A percentile compares a stretch with the other conserved stretches of the same genome.
Evolutionary conservation across 2,329 filamentous ascomycete species (phyloP).

Genomic region (Ophiocordyceps polyrhachis-furcata): DNA sequence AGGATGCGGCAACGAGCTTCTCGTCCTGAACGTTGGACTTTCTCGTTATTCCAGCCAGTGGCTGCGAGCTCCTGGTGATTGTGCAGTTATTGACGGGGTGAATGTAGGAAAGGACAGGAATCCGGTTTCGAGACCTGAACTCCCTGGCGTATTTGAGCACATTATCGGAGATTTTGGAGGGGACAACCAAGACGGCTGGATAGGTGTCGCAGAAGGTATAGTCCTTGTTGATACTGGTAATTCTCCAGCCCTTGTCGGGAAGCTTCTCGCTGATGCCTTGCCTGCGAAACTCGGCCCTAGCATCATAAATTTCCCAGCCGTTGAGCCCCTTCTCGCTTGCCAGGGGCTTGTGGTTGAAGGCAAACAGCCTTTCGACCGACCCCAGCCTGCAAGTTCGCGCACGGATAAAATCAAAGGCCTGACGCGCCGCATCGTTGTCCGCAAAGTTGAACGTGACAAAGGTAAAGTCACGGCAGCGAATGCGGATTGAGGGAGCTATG

Average conservation of each 20-base stretch:
- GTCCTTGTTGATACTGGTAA: constrained; percentile 77
- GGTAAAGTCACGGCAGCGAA: constrained; percentile 84
- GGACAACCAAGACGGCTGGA: constrained; percentile 67
- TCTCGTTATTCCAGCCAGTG: constrained; percentile 65
- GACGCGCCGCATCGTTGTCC: constrained; percentile 54
- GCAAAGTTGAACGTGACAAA: constrained; percentile 82
- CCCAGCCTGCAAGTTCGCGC: constrained; percentile 64
- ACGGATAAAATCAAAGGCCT: constrained; percentile 77
- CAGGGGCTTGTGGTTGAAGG: constrained; percentile 67
- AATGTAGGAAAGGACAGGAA: constrained; percentile 84
- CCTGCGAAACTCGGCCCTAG: constrained; percentile 66
- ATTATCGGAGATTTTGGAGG: constrained; percentile 84
- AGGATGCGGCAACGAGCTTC: constrained; percentile 80
- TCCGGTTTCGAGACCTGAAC: constrained; percentile 75
- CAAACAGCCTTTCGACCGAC: constrained; percentile 74
- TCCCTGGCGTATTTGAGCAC: constrained; percentile 81
- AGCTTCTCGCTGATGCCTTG: constrained; percentile 74
- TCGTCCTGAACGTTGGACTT: constrained; percentile 94
- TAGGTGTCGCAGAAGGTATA: constrained; percentile 90
- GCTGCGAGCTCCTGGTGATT: constrained; percentile 88
- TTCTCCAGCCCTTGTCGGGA: constrained; percentile 65
- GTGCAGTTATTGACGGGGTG: constrained; percentile 94
- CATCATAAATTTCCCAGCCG: constrained; percentile 74
- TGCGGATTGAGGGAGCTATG: constrained; percentile 62
- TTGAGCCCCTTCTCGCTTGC: constrained; percentile 55